Evolutionary conservation across 1,139 yeast genomes (phyloP).

Genomic region (Scheffersomyces segobiensis): DNA sequence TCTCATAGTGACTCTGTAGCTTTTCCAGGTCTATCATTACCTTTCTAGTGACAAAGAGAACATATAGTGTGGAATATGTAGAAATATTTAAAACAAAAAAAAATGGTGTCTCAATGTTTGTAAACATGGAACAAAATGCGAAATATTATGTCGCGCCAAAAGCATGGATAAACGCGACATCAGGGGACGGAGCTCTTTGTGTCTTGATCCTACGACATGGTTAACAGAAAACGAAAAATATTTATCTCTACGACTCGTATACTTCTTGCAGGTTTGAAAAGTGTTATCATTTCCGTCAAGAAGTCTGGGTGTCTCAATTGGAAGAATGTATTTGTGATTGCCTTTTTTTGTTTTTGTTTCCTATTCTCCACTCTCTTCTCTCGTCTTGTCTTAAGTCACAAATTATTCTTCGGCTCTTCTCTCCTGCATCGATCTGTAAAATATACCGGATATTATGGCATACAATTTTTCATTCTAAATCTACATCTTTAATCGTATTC

Average conservation of each 20-base stretch:
- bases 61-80: too few species aligned
- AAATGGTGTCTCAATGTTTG: not conserved
- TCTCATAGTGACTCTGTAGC: constrained; percentile 12
- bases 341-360: not conserved
- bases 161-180: not conserved
- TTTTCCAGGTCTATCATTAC: constrained; percentile 4
- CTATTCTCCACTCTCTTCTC: not conserved
- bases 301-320: too few species aligned
- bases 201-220: not conserved
- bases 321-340: too few species aligned
- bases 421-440: not conserved
- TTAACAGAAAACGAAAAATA: too few species aligned
- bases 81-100: too few species aligned
- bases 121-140: not conserved
- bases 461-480: not conserved
- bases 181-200: not conserved
- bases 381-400: not conserved
- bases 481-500: not conserved
- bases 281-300: too few species aligned
- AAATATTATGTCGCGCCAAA: not conserved
- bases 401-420: not conserved
- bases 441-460: not conserved
- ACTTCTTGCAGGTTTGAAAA: too few species aligned
- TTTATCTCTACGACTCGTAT: not conserved
- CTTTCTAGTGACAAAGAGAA: not conserved